phyloP scores from a whole-genome alignment of 768 basidiomycete genomes.

The Agrocybe chaxingu region DNA sequence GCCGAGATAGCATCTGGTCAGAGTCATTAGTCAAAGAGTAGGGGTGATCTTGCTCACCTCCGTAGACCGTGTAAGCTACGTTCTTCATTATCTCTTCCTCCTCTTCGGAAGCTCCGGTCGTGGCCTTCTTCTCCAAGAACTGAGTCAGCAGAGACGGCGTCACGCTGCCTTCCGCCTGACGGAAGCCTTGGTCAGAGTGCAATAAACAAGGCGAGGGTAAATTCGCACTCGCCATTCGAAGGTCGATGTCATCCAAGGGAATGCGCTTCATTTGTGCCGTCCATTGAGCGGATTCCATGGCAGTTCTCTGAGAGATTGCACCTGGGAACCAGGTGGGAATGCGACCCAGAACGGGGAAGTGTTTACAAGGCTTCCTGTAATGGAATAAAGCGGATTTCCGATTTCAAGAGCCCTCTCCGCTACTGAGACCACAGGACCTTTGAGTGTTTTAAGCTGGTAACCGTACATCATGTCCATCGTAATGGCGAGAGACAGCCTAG shows the following conservation, averaged over 20 bases:
- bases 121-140: slow-evolving; percentile 5
- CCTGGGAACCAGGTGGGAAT: slow-evolving; percentile 16
- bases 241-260: slow-evolving; percentile 9
- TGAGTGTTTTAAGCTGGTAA: slow-evolving; percentile 10
- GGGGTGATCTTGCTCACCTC: slow-evolving; percentile 1
- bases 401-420: slow-evolving; percentile 8
- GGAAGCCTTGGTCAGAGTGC: no score
- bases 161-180: slow-evolving; percentile 6
- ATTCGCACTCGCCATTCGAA: neutral
- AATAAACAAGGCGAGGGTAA: neutral
- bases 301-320: slow-evolving; percentile 1
- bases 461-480: slow-evolving; percentile 15
- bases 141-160: slow-evolving; percentile 6
- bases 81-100: slow-evolving; percentile 3
- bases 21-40: neutral
- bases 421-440: slow-evolving; percentile 11
- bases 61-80: slow-evolving; percentile 10
- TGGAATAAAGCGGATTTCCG: neutral
- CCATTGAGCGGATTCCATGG: neutral
- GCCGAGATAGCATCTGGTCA: no score
- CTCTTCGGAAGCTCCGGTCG: neutral
- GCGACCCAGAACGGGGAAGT: slow-evolving; percentile 10
- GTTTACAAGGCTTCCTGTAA: slow-evolving; percentile 9
- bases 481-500: slow-evolving; percentile 11
- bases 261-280: slow-evolving; percentile 10